Base-by-base conservation (phyloP, 495 filamentous ascomycete species). In the Aspergillus biplanus region DNA sequence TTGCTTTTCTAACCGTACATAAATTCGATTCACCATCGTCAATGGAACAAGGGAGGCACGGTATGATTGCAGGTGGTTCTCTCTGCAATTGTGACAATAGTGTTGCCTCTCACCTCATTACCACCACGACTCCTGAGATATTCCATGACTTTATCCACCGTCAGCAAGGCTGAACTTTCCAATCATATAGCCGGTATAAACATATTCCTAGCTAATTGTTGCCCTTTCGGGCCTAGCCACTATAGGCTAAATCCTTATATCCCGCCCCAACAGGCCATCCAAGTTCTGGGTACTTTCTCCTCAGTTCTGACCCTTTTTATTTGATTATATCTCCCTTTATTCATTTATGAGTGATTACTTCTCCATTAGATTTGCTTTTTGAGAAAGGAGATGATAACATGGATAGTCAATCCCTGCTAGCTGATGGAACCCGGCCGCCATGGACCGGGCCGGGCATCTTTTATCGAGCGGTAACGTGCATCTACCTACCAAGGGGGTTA, bases 361-460 rank as follows among this genome's bases (percentile, higher is more conserved):
- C 50, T n/a, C 50, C 37, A 39, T 61, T 27, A 18, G n/a, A 39
- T 55, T 32, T 55, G 50, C 35, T 27, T 61, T 53, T 49, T 50
- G 31, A 27, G 21, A 27, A 54, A 39, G 59, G 18, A 7, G 18
- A 50, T 52, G 48, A 37, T 47, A 16, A 54, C 34, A 56, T 33
- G 21, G n/a, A 58, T 31, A n/a, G 48, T 58, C 31, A 56, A 64
- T 61, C 61, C 65, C 59, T 61, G 61, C 60, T 62, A 61, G 65
- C 48, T 61, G 57, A 57, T 65, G 65, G 61, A 59, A 67, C 58
- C 46, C 47, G 56, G 15, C 65, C 62, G 62, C 62, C 49, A 58
- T 66, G 67, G 67, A 65, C 67, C 67, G 52, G 67, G 57, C 57
- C 67, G 64, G 64, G 49, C 58, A 65, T 59, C 55, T 48, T 47